Conservation (phyloP, 106 monocot genomes). For the Phalaenopsis equestris region DNA sequence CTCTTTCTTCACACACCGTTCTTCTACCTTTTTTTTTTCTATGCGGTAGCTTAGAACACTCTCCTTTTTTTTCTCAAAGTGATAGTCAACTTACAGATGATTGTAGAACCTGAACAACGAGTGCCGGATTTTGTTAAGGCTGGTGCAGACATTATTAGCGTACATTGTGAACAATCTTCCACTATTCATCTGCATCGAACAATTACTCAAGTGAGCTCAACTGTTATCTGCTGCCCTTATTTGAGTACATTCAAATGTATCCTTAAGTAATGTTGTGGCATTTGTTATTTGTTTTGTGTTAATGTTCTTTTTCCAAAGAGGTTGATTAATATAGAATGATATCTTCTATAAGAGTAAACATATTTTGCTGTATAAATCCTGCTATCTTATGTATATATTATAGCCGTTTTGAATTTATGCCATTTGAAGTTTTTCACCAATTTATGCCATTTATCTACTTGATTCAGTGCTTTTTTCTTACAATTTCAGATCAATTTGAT, state of each 20-base stretch:
- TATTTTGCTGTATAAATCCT: not conserved
- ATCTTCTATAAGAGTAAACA: not conserved
- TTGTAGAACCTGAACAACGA: constrained; percentile 93
- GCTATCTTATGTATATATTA: not conserved
- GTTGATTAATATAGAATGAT: not conserved
- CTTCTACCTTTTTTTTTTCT: not conserved
- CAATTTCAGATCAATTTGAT: not conserved
- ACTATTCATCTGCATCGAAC: constrained; percentile 96
- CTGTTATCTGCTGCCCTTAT: not conserved
- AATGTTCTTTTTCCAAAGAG: not conserved
- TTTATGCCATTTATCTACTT: not conserved
- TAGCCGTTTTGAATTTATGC: not conserved
- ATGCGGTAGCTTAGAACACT: not conserved
- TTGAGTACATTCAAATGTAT: not conserved
- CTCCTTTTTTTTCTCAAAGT: not conserved
- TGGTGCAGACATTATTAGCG: constrained; percentile 94
- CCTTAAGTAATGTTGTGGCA: not conserved
- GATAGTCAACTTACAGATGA: constrained; percentile 59
- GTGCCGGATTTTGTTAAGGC: constrained; percentile 96
- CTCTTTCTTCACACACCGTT: not conserved
- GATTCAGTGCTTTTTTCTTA: not conserved
- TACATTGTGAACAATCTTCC: constrained; percentile 89
- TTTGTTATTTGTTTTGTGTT: not conserved
- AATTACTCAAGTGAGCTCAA: constrained; percentile 51
- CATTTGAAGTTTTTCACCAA: not conserved